Conservation (phyloP, 1,284 basidiomycete species). For the Mycena sp. region DNA sequence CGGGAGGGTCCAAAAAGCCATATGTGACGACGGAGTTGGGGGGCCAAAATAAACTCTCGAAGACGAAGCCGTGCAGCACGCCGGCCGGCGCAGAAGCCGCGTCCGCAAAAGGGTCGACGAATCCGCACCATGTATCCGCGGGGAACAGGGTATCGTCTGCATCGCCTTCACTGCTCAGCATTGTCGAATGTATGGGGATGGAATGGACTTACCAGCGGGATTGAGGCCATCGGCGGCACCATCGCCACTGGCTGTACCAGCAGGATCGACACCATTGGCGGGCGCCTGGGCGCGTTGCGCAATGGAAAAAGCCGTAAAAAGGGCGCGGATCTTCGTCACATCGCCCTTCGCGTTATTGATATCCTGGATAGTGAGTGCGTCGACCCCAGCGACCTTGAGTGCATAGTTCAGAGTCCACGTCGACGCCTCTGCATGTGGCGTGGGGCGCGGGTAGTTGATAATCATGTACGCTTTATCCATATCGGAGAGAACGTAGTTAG, state of each 20-base stretch:
- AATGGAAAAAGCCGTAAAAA: conserved; percentile 17
- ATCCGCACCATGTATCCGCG: background rate
- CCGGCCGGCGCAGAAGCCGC: background rate
- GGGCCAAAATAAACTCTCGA: background rate
- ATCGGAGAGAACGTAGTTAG: conserved; percentile 9
- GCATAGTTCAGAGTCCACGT: conserved; percentile 21
- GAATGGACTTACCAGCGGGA: too few relatives aligned
- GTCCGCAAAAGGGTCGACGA: background rate
- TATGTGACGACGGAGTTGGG: background rate
- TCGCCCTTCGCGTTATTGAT: conserved; percentile 13
- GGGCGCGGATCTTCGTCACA: background rate
- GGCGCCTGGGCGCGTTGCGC: background rate
- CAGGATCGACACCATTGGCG: background rate
- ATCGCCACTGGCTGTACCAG: background rate
- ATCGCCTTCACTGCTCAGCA: too few relatives aligned
- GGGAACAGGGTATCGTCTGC: too few relatives aligned
- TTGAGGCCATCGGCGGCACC: too few relatives aligned
- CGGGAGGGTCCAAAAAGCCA: background rate
- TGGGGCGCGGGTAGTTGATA: conserved; percentile 6
- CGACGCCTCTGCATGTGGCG: background rate
- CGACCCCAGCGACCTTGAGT: conserved; percentile 6
- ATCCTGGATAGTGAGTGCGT: background rate
- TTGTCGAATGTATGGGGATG: too few relatives aligned
- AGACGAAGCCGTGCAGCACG: background rate
- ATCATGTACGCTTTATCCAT: conserved; percentile 23